Evolutionary conservation across 2,329 filamentous ascomycete species (phyloP).

Genomic region (Microdochium bolleyi): DNA sequence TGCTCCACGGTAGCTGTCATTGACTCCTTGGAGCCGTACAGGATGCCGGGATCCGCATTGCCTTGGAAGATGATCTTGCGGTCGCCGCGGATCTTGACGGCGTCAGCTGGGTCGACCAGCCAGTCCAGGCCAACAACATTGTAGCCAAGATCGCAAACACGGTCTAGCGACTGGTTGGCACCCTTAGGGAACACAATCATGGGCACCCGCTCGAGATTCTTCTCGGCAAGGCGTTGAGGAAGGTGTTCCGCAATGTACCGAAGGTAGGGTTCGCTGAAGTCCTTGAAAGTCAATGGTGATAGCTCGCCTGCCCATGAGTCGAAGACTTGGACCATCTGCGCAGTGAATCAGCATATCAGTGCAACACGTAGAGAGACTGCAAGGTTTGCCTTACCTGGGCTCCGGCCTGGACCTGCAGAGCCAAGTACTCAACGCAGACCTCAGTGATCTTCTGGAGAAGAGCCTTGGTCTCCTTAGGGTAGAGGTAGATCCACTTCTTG

Average conservation of each 20-base stretch:
- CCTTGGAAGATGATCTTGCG: conserved; percentile 77
- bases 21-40: conserved; percentile 76
- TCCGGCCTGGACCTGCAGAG: conserved; percentile 84
- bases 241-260: conserved; percentile 75
- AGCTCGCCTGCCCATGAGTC: conserved; percentile 98
- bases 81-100: conserved; percentile 70
- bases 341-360: neutral
- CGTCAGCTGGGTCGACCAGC: conserved; percentile 82
- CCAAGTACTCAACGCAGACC: conserved; percentile 90
- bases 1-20: conserved; percentile 77
- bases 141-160: conserved; percentile 81
- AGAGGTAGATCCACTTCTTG: conserved; percentile 96
- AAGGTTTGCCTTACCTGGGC: conserved; percentile 56
- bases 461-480: conserved; percentile 70
- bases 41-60: conserved; percentile 87
- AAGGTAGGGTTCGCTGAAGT: conserved; percentile 82
- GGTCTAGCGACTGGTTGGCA: conserved; percentile 88
- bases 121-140: conserved; percentile 93
- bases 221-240: conserved; percentile 63
- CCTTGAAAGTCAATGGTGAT: conserved; percentile 72
- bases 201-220: conserved; percentile 73
- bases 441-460: conserved; percentile 88
- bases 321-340: conserved; percentile 83
- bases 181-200: conserved; percentile 99
- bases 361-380: too few relatives aligned